Conservation (phyloP, 2,329 filamentous ascomycete species). For the Macroventuria anomochaeta region DNA sequence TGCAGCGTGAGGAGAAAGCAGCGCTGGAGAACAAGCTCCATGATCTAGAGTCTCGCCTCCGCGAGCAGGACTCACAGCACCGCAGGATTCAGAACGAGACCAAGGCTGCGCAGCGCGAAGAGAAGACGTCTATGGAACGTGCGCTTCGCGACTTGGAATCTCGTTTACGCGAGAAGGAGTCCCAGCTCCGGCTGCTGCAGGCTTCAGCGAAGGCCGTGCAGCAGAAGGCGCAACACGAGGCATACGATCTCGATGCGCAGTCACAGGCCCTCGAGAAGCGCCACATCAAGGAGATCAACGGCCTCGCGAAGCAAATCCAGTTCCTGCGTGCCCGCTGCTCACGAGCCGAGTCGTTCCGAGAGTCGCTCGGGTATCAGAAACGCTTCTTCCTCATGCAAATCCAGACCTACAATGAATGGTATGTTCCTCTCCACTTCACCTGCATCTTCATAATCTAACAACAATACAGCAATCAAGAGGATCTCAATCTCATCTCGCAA, state of each 20-base stretch:
- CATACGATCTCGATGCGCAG: conserved; percentile 49
- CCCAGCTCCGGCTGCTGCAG: conserved; percentile 34
- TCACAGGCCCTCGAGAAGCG: conserved; percentile 70
- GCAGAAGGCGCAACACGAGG: conserved; percentile 40
- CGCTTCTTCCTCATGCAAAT: conserved; percentile 79
- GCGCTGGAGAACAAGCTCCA: conserved; percentile 59
- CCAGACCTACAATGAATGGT: conserved; percentile 89
- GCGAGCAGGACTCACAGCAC: conserved; percentile 41
- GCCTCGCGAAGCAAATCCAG: conserved; percentile 86
- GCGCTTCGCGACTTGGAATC: conserved; percentile 54
- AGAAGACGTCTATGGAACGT: conserved; percentile 48
- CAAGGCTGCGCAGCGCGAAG: conserved; percentile 52
- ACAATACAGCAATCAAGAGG: conserved; percentile 81
- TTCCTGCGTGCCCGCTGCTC: conserved; percentile 84
- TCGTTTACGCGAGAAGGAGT: conserved; percentile 36
- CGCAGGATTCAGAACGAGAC: conserved; percentile 36
- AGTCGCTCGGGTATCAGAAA: conserved; percentile 86
- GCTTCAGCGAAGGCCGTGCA: conserved; percentile 38
- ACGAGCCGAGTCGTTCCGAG: conserved; percentile 80
- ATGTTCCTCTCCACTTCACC: conserved; percentile 54
- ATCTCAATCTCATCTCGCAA: conserved; percentile 82
- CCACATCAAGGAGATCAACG: conserved; percentile 78
- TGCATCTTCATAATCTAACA: conserved; percentile 22
- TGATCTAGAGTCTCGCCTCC: conserved; percentile 33
- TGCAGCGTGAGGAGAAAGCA: conserved; percentile 61